Base-by-base conservation (phyloP, 306 rosid species). In the Castanea mollissima region DNA sequence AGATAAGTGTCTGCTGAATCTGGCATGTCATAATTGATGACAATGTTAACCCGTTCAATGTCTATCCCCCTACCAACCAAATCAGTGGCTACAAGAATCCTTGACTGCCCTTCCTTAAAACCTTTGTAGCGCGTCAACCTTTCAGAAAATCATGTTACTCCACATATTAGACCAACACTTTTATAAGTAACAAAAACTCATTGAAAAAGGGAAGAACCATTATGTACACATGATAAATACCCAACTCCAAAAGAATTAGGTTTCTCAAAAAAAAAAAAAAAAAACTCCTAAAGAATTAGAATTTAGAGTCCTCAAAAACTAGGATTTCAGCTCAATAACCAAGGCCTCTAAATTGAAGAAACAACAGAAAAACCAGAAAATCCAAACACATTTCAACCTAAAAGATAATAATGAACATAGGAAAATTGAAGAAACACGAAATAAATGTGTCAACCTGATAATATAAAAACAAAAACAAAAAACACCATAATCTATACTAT, bases 1-100 rank as follows among this genome's bases (percentile, higher is more conserved):
- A 96, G 78, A 74, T 96, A 96, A 5, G 98, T 96, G 84, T 96
- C 99, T 4, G 99, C 99, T 14, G 99, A 93, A 81, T 96, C 99
- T 41, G 99, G 99, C 99, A 96, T 96, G 81, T 95, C 99, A 83
- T 96, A 96, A 72, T 96, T 96, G 78, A 96, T 96, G 46, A 96
- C 99, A 18, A 96, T 96, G 82, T 96, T 96, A 38, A 96, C 98
- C 29, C 99, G 99, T 57, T 96, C 99, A 49, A 96, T 96, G 83
- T 96, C 99, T 13, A 96, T 96, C 19, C 99, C 99, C 78, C 99
- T 87, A 14, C 99, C 99, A 67, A 96, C 98, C 87, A 96, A 90
- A 87, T 96, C 99, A 6, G 99, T 96, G 16, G 99, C 99, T 18
- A 93, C 99, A 2, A 96, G 97, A 90, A 96, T 96, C 88, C 99